Conservation (phyloP, 768 basidiomycete genomes). For the Porpolomopsis calyptriformis region DNA sequence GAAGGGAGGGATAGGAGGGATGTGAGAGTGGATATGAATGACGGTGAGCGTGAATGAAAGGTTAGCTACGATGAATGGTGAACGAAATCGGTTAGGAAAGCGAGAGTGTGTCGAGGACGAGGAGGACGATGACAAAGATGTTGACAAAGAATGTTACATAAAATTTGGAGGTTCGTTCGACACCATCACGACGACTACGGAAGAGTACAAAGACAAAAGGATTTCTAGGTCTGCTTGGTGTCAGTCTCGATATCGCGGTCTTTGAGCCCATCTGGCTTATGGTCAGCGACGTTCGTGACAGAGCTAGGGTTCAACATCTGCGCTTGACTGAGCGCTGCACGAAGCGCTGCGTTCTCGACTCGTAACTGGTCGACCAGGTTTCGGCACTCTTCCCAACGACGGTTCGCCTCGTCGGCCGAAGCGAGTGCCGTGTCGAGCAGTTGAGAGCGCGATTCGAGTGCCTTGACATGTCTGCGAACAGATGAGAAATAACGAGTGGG, state of each 20-base stretch:
- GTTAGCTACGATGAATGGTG: too few relatives aligned
- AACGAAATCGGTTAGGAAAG: too few relatives aligned
- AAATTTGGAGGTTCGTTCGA: background rate
- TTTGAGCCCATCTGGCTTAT: background rate
- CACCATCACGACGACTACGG: conserved; percentile 1
- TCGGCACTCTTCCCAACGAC: conserved; percentile 87
- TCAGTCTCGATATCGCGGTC: background rate
- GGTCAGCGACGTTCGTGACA: background rate
- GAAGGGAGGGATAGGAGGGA: too few relatives aligned
- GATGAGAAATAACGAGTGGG: conserved; percentile 8
- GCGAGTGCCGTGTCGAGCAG: conserved; percentile 78
- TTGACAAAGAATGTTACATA: conserved; percentile 7
- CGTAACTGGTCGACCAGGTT: conserved; percentile 80
- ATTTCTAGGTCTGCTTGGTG: background rate
- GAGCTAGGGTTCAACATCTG: conserved; percentile 21
- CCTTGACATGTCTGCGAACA: conserved; percentile 64
- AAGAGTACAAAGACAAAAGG: background rate
- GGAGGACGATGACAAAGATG: conserved; percentile 4
- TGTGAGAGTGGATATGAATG: too few relatives aligned
- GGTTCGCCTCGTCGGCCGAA: conserved; percentile 79
- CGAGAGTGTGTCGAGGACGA: too few relatives aligned
- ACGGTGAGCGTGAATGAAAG: too few relatives aligned
- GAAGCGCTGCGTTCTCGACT: conserved; percentile 70
- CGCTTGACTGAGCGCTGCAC: conserved; percentile 52
- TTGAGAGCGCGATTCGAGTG: conserved; percentile 76